phyloP scores from a whole-genome alignment of 2,329 filamentous ascomycete species.

The Cercospora sojina region DNA sequence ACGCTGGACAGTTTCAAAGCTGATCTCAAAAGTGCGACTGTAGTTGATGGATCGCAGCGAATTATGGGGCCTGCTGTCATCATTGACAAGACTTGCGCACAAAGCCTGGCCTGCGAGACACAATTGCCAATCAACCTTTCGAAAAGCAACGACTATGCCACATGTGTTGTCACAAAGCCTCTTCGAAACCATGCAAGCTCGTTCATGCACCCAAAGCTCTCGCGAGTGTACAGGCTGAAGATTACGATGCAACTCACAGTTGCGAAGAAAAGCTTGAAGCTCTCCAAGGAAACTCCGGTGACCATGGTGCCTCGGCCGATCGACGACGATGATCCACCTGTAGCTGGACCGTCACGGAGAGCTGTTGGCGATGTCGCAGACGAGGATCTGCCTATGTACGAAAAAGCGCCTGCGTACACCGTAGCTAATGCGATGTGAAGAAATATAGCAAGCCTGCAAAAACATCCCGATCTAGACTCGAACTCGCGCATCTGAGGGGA shows the following conservation, averaged over 20 bases:
- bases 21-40: constrained; percentile 19
- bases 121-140: constrained; percentile 14
- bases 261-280: constrained; percentile 17
- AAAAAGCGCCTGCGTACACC: constrained; percentile 9
- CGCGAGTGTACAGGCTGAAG: constrained; percentile 20
- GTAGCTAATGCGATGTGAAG: neutral
- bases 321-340: constrained; percentile 2
- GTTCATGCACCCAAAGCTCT: constrained; percentile 22
- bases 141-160: constrained; percentile 20
- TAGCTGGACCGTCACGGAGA: constrained; percentile 1
- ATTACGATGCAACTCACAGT: constrained; percentile 22
- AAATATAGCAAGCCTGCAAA: neutral
- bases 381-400: constrained; percentile 2
- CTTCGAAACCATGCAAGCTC: constrained; percentile 14
- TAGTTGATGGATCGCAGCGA: constrained; percentile 17
- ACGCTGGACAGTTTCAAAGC: constrained; percentile 19
- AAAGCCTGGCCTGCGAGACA: constrained; percentile 15
- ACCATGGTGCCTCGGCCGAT: constrained; percentile 18
- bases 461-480: neutral
- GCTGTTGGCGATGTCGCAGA: neutral
- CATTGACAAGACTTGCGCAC: constrained; percentile 15
- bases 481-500: neutral
- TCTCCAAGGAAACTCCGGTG: constrained; percentile 18
- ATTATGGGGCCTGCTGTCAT: constrained; percentile 18
- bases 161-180: constrained; percentile 5